Base-by-base conservation (phyloP, 192 early-diverging fungal species). In the Dispira simplex region DNA sequence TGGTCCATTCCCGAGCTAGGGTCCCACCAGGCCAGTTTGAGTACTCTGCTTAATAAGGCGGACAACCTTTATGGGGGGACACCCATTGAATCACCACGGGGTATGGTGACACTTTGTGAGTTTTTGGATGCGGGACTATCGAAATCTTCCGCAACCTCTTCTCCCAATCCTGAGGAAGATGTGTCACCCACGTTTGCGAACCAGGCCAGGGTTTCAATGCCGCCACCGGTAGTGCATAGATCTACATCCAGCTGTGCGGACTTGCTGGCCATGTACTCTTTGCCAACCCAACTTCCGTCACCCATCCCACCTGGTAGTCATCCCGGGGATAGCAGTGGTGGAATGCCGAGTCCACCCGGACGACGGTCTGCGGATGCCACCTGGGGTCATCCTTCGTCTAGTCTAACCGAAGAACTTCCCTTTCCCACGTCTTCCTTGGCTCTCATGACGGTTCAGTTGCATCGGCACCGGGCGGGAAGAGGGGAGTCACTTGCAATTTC, bases 351-450 rank as follows among this genome's bases (percentile, higher is more conserved):
- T 39, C 21, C 58, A 8, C 43, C 58, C 58, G 32, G 39, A 1
- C 58, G 58, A 11, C 58, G 21, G 18, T 60, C 58, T 12, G 58
- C 58, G 6, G 58, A 60, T 44, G 58, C 58, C 26, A 8, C 27
- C 14, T 60, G 58, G 58, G 58, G 58, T 14, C 58, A 60, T 44
- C 32, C 58, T 10, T 60, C 58, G 13, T 60, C 58, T 13, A 60
- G 58, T 60, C 13, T 60, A 13, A 44, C 58, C 58, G 44, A 28
- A 18, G 32, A 0, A 18, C 27, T 60, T 16, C 58, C 58, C 32
- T 60, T 60, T 16, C 27, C 58, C 39, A 43, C 58, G 32, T 18
- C 26, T 2, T 18, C 18, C 39, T 26, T 60, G 39, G 39, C 18
- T 5, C 26, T 44, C 11, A 11, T 60, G 39, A 13, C 58, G 18